These are phyloP conservation scores for Russula lepida DNA, from an alignment of 768 basidiomycete species.

Conservation along the genomic window DNA sequence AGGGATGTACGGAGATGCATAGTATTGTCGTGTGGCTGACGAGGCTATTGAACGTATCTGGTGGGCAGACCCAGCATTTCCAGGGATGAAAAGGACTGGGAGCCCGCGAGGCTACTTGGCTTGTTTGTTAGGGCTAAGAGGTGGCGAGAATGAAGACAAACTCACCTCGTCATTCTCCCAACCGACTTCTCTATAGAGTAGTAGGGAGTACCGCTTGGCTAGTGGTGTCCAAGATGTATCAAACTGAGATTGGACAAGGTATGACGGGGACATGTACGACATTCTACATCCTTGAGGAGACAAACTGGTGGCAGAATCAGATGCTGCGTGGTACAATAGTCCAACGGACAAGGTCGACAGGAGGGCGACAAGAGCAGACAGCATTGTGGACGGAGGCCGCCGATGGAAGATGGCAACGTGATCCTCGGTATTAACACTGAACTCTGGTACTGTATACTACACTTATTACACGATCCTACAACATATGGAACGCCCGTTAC, in stretches of 20 bases:
- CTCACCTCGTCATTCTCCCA: slow-evolving; percentile 65
- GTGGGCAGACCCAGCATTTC: slow-evolving; percentile 90
- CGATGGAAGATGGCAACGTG: no score
- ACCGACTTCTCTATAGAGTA: slow-evolving; percentile 81
- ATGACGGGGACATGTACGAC: slow-evolving; percentile 94
- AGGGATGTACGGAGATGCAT: slow-evolving; percentile 47
- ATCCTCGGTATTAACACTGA: no score
- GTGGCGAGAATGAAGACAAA: slow-evolving; percentile 2
- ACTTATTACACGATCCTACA: no score
- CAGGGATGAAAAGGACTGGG: slow-evolving; percentile 95
- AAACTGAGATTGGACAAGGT: slow-evolving; percentile 63
- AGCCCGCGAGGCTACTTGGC: slow-evolving; percentile 38
- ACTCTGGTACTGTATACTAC: no score
- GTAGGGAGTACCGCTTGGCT: slow-evolving; percentile 71
- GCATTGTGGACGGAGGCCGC: no score
- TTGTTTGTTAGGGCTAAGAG: neutral
- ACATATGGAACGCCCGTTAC: no score
- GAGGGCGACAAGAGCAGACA: slow-evolving; percentile 2
- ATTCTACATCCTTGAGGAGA: slow-evolving; percentile 92
- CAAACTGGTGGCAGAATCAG: slow-evolving; percentile 27
- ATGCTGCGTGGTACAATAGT: slow-evolving; percentile 10
- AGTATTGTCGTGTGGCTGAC: slow-evolving; percentile 78
- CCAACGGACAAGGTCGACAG: slow-evolving; percentile 1
- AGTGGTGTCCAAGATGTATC: slow-evolving; percentile 64
- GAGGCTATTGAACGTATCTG: slow-evolving; percentile 95